Evolutionary conservation across 371 early-diverging fungal species (phyloP).

Genomic region (Apophysomyces elegans): DNA sequence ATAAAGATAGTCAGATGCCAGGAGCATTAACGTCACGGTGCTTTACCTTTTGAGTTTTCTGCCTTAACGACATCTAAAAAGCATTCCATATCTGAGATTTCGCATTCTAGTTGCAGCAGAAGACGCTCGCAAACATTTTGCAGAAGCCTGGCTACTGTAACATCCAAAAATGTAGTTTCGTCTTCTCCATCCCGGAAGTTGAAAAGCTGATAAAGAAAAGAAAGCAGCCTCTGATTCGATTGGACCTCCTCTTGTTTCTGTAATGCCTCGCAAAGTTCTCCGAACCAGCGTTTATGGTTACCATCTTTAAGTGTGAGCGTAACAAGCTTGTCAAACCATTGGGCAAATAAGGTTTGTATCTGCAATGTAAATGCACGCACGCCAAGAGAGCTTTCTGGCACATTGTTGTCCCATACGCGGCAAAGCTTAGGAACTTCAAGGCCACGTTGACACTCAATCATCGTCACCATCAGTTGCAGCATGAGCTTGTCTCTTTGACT

Average conservation of each 20-base stretch:
- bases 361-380: slow-evolving; percentile 31
- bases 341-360: slow-evolving; percentile 16
- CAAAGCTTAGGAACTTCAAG: slow-evolving; percentile 26
- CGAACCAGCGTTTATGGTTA: neutral
- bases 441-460: slow-evolving; percentile 41
- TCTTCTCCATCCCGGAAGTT: neutral
- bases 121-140: slow-evolving; percentile 1
- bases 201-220: neutral
- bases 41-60: slow-evolving; percentile 28
- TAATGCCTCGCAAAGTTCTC: slow-evolving; percentile 12
- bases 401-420: slow-evolving; percentile 30
- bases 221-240: neutral
- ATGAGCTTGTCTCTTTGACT: slow-evolving; percentile 38
- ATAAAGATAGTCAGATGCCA: neutral
- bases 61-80: slow-evolving; percentile 38
- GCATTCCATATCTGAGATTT: slow-evolving; percentile 18
- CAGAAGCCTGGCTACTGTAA: slow-evolving; percentile 9
- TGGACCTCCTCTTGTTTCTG: neutral
- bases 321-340: slow-evolving; percentile 19
- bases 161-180: slow-evolving; percentile 6
- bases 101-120: slow-evolving; percentile 23
- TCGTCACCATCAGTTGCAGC: slow-evolving; percentile 41
- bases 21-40: neutral
- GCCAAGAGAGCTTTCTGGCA: slow-evolving; percentile 19
- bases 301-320: neutral